phyloP scores from a whole-genome alignment of 306 rosid species.

The Acacia crassicarpa region DNA sequence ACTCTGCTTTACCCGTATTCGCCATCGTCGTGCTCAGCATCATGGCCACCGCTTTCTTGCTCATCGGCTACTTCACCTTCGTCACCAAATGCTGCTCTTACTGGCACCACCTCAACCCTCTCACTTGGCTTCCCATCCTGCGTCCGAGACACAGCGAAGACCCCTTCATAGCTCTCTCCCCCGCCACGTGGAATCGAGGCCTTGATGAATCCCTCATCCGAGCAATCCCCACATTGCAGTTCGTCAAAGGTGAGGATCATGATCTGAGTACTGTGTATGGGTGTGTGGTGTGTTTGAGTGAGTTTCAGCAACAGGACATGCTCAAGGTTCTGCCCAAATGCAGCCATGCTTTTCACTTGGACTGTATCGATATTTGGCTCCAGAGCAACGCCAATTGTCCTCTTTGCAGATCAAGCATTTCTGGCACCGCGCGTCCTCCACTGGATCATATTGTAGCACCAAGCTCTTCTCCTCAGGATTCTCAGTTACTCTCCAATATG shows the following conservation, averaged over 20 bases:
- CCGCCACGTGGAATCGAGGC: constrained; percentile 48
- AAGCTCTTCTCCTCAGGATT: constrained; percentile 78
- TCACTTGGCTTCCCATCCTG: constrained; percentile 48
- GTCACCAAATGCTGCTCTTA: constrained; percentile 59
- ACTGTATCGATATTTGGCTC: constrained; percentile 74
- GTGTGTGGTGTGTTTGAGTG: constrained; percentile 67
- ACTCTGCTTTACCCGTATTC: constrained; percentile 51
- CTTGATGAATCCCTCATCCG: constrained; percentile 58
- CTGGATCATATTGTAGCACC: constrained; percentile 56
- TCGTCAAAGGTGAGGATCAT: constrained; percentile 36
- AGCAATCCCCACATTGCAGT: constrained; percentile 60
- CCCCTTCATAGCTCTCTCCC: constrained; percentile 61
- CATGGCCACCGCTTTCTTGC: constrained; percentile 53
- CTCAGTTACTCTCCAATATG: constrained; percentile 52
- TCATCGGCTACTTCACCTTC: constrained; percentile 52
- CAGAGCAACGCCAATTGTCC: constrained; percentile 65
- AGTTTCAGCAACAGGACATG: constrained; percentile 53
- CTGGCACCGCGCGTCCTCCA: constrained; percentile 37
- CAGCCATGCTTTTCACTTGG: constrained; percentile 63
- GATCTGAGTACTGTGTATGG: constrained; percentile 21
- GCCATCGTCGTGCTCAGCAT: constrained; percentile 53
- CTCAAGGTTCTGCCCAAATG: constrained; percentile 58
- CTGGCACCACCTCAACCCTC: constrained; percentile 41
- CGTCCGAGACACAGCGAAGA: constrained; percentile 46
- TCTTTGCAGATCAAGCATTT: constrained; percentile 62